phyloP scores from a whole-genome alignment of 177 flowering plant species.

The Vitis hybrid region DNA sequence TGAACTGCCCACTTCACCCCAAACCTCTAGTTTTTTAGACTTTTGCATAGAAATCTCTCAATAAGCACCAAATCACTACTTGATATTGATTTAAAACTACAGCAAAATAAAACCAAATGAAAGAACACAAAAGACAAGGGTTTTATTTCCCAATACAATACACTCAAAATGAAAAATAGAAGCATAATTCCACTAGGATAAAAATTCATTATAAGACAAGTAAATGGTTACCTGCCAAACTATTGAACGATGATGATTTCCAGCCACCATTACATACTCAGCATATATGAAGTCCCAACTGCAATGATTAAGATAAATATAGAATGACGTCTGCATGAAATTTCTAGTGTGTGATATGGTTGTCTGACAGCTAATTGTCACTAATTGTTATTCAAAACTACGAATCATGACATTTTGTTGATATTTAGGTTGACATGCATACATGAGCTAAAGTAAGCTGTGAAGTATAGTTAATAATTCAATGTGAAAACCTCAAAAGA shows the following conservation, averaged over 20 bases:
- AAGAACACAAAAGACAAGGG: too few species aligned
- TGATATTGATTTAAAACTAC: too few species aligned
- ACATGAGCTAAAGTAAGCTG: background rate
- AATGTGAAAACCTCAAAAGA: background rate
- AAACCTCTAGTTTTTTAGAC: too few species aligned
- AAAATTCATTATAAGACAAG: too few species aligned
- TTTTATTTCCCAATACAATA: too few species aligned
- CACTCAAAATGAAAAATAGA: too few species aligned
- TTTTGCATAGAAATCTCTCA: too few species aligned
- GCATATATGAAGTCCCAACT: conserved; percentile 99
- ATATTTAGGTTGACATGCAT: background rate
- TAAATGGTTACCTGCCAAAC: conserved; percentile 79
- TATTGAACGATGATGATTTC: conserved; percentile 77
- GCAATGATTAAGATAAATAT: conserved; percentile 9
- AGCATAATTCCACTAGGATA: background rate
- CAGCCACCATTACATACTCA: conserved; percentile 97
- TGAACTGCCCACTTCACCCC: too few species aligned
- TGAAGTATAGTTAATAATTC: background rate
- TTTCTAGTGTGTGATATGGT: background rate
- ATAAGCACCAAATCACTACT: too few species aligned
- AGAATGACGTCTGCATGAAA: background rate
- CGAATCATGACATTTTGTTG: background rate
- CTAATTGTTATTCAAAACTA: background rate
- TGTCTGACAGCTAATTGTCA: background rate
- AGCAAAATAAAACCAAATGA: too few species aligned